Base-by-base conservation (phyloP, 2,329 filamentous ascomycete species). In the Leptographium radiaticola region DNA sequence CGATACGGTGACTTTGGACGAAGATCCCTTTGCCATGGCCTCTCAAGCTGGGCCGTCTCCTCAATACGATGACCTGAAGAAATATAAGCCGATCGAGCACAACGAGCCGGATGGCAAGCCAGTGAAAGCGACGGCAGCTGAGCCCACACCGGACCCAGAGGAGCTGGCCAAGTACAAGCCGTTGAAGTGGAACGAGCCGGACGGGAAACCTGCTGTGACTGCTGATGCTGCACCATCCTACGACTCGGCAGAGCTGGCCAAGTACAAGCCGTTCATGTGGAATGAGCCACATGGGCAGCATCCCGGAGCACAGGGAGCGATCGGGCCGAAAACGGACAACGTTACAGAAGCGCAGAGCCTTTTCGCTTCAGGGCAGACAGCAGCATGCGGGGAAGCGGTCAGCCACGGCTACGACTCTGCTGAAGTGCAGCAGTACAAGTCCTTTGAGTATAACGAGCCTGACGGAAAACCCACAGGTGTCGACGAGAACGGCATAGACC, bases 351-450 rank as follows among this genome's bases (percentile, higher is more conserved):
- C 25, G 25, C 25, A 25, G 25, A 25, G 25, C 25, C 25, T 25
- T 25, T 25, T 25, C 25, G 25, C 25, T 25, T 3, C 25, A 25
- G 3, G 25, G 3, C 25, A 25, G 25, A 25, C 25, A 25, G 25
- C 25, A 25, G 25, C 25, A 25, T 3, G 25, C 3, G 49, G 13
- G 4, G 55, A 54, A n/a, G 39, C 20, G 6, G 46, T 49, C 8
- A 42, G 73, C 53, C 63, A 71, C 5, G 52, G 20, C 15, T 49
- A 74, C 53, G 63, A 72, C 15, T 36, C 30, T 52, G 65, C 71
- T 1, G 68, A 71, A 52, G 61, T 71, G 11, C 56, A 67, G 39
- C 53, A 63, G 12, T 71, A 71, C 56, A 63, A 63, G 2, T 65
- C 68, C 4, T 61, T 68, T 15, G 55, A 53, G 6, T 68, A 64